Percentiles rank a stretch among this genome's conserved stretches.
These are phyloP conservation scores for Aspergillus brasiliensis DNA, from an alignment of 2,329 filamentous ascomycete species.

Conservation along the genomic window DNA sequence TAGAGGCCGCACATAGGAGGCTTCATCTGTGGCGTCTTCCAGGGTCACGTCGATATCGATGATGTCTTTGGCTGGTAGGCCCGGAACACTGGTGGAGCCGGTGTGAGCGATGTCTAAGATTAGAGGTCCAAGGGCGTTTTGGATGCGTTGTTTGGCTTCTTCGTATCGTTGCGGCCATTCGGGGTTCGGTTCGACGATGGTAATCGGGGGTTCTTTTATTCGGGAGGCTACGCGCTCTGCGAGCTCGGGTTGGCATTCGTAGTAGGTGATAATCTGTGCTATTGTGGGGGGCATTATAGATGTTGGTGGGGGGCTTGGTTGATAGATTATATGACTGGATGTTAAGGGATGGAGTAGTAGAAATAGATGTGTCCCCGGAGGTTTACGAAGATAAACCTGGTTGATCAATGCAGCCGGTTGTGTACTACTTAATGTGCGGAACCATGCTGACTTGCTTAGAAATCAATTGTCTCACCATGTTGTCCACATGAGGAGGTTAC, in stretches of 20 bases:
- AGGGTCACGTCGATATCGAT: slow-evolving; percentile 58
- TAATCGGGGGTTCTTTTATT: slow-evolving; percentile 14
- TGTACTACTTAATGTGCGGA: too few species aligned
- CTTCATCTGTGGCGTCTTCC: slow-evolving; percentile 43
- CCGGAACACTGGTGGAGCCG: slow-evolving; percentile 55
- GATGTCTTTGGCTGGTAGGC: slow-evolving; percentile 54
- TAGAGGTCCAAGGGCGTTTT: slow-evolving; percentile 20
- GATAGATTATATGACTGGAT: too few species aligned
- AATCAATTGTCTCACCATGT: too few species aligned
- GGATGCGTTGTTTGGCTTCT: slow-evolving; percentile 21
- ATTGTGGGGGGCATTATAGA: background rate
- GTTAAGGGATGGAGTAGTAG: too few species aligned
- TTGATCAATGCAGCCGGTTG: too few species aligned
- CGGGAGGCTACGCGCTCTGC: slow-evolving; percentile 7
- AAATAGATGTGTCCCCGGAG: too few species aligned
- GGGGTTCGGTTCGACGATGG: slow-evolving; percentile 27
- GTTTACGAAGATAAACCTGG: too few species aligned
- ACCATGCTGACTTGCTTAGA: too few species aligned
- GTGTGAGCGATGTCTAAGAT: slow-evolving; percentile 46
- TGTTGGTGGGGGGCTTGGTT: too few species aligned
- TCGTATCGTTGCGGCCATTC: slow-evolving; percentile 25
- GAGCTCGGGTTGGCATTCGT: background rate
- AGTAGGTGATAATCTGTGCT: background rate
- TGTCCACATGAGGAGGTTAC: too few species aligned
- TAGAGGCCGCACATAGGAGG: slow-evolving; percentile 46